Evolutionary conservation across 352 stramenopile species (phyloP).

Genomic region (Pythium rhizo-oryzae): DNA sequence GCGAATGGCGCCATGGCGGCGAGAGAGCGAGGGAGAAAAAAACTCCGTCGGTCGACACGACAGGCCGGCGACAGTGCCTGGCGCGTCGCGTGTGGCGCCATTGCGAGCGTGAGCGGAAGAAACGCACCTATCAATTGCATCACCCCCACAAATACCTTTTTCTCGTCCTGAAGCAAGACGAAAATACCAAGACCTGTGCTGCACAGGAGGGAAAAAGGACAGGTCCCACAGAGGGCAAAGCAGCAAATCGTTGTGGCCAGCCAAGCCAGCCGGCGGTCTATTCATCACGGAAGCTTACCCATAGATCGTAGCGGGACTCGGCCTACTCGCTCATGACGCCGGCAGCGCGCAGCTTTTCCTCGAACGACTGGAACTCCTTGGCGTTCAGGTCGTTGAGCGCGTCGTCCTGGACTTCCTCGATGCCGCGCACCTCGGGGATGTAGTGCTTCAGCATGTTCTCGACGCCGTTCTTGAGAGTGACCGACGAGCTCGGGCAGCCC

Average conservation of each 20-base stretch:
- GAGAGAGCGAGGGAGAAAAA: not conserved
- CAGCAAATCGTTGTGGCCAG: not conserved
- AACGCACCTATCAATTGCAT: no score
- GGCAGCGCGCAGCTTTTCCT: conserved; percentile 80
- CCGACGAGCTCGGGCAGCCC: conserved; percentile 96
- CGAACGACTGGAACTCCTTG: conserved; percentile 82
- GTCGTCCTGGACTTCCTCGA: conserved; percentile 83
- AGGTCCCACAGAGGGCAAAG: not conserved
- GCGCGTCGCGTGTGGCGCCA: not conserved
- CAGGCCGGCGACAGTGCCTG: not conserved
- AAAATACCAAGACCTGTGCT: no score
- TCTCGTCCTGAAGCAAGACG: no score
- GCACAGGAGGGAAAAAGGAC: no score
- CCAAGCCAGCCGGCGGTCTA: not conserved
- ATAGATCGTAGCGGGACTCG: not conserved
- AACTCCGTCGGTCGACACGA: not conserved
- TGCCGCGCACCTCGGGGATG: conserved; percentile 96
- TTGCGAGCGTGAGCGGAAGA: no score
- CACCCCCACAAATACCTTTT: no score
- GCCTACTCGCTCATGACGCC: conserved; percentile 81
- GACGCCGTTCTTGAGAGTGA: conserved; percentile 99
- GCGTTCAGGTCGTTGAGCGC: conserved; percentile 77
- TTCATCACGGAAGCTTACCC: not conserved
- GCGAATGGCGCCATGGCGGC: conserved; percentile 9
- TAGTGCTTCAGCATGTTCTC: conserved; percentile 99